Conservation (phyloP, 306 rosid genomes). For the Cicer yamashitae region DNA sequence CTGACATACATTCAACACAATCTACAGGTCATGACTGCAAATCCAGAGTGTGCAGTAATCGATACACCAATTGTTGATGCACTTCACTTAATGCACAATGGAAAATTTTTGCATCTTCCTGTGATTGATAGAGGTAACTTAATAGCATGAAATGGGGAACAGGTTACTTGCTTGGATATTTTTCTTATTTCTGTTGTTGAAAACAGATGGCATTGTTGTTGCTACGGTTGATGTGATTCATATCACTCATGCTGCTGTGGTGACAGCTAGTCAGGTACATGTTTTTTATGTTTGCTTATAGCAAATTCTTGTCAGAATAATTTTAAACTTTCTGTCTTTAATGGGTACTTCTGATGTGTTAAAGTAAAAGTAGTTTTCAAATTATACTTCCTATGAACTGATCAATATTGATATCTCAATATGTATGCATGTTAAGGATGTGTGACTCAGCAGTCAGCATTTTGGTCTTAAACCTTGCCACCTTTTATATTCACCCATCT, state of each 20-base stretch:
- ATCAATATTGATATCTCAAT: neutral
- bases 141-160: neutral
- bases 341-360: neutral
- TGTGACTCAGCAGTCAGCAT: neutral
- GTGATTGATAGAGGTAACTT: slow-evolving; percentile 80
- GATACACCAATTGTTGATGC: slow-evolving; percentile 97
- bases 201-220: slow-evolving; percentile 77
- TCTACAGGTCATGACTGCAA: slow-evolving; percentile 88
- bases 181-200: slow-evolving; percentile 49
- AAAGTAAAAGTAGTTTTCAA: neutral
- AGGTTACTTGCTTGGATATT: neutral
- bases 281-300: slow-evolving; percentile 17
- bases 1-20: slow-evolving; percentile 37
- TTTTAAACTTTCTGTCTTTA: neutral
- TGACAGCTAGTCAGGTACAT: slow-evolving; percentile 71
- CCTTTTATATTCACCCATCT: neutral
- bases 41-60: slow-evolving; percentile 83
- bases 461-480: slow-evolving; percentile 4
- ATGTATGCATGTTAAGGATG: slow-evolving; percentile 2
- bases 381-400: neutral
- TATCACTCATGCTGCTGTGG: slow-evolving; percentile 94
- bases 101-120: slow-evolving; percentile 92
- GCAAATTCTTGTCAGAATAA: slow-evolving; percentile 9
- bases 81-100: slow-evolving; percentile 90
- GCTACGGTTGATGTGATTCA: slow-evolving; percentile 84